Evolutionary conservation across 1,284 basidiomycete genomes (phyloP), one percentile per base, ranked within the genome.

Genomic region (Trichosporon sp.): DNA sequence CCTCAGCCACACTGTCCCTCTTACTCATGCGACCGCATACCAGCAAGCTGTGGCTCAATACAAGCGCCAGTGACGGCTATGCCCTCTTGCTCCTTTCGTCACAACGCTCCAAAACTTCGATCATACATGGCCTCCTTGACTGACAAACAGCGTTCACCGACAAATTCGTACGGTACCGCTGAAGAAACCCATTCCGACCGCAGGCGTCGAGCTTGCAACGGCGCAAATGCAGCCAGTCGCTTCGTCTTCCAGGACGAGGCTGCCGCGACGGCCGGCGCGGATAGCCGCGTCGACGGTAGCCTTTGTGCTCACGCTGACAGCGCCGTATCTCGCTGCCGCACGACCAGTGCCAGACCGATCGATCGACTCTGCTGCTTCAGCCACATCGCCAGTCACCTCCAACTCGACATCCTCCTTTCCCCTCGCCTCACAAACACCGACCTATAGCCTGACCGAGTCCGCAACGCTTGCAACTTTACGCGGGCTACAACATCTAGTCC

Each of bases 261-360:
- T 54, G 16, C 21, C 29, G 29, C 37, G 40, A 34, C 54, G 60
- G n/a, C 46, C 49, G 8, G 49, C 37, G 23, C 49, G 49, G 49
- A 54, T 54, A 27, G 49, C 49, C 16, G 27, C 49, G 5, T 54
- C 65, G n/a, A 58, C 65, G 1, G 61, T 34, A n/a, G 58, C 67
- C 2, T 69, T 73, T 27, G 68, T 72, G 27, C 60, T 75, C 49
- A 44, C 73, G 29, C 70, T 74, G 21, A 66, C 68, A 19, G 60
- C 70, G 23, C 76, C 76, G 5, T 70, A 71, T 52, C 62, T 76
- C 49, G 67, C 67, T 3, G 59, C 69, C 7, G 71, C 74, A 16
- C 49, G 49, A 54, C 49, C 49, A 16, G 14, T 54, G 16, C 49
- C 49, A 21, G 25, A n/a, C 27, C 16, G 14, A 14, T 54, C 49